These are phyloP conservation scores for Skeletonema potamos DNA, from an alignment of 108 stramenopile genomes.

Conservation along the genomic window DNA sequence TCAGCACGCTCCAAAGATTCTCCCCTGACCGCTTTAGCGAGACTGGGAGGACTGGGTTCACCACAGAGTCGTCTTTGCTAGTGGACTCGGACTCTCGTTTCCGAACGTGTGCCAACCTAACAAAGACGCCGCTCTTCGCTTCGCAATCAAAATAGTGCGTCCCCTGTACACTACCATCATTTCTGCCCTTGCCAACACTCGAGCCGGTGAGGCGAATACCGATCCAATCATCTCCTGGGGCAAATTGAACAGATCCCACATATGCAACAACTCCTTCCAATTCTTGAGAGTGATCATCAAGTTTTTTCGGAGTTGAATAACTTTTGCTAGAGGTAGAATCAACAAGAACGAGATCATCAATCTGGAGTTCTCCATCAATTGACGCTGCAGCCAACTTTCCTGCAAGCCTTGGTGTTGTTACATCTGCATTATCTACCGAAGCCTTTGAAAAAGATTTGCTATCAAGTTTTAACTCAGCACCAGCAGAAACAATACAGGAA, in stretches of 20 bases:
- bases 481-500: constrained; percentile 11
- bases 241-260: constrained; percentile 67
- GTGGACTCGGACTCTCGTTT: background rate
- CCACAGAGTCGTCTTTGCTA: background rate
- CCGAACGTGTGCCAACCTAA: constrained; percentile 12
- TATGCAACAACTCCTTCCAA: constrained; percentile 75
- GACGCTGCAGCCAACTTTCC: background rate
- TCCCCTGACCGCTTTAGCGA: background rate
- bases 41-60: background rate
- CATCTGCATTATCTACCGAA: background rate
- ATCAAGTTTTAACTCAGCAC: background rate
- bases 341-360: constrained; percentile 21
- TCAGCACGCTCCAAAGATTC: background rate
- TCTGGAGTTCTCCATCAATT: constrained; percentile 2
- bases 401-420: background rate
- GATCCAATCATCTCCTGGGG: constrained; percentile 73
- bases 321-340: background rate
- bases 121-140: constrained; percentile 35
- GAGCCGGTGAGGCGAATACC: constrained; percentile 75
- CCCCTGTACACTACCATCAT: constrained; percentile 13
- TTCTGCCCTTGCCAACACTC: constrained; percentile 45
- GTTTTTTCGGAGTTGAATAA: background rate
- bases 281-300: background rate
- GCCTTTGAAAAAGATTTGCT: background rate
- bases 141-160: constrained; percentile 19